Conservation (phyloP, 2,329 filamentous ascomycete species). For the Cladosporium sp. region DNA sequence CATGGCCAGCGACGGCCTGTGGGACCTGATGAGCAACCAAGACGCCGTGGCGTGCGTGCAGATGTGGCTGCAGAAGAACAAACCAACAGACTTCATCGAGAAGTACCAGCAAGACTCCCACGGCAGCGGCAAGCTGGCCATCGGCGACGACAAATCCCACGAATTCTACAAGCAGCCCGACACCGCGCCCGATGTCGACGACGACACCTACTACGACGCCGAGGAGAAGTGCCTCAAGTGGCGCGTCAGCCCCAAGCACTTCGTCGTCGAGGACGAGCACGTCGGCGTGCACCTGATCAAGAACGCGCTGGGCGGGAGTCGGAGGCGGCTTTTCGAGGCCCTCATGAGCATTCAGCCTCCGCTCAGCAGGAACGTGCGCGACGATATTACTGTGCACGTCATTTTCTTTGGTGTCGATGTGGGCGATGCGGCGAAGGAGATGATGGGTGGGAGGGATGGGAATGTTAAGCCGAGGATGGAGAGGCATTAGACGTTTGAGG, state of each 20-base stretch:
- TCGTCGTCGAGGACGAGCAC: constrained; percentile 50
- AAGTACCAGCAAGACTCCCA: too few relatives aligned
- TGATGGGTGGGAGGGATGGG: neutral
- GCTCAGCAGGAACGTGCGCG: constrained; percentile 38
- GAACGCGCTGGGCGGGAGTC: constrained; percentile 50
- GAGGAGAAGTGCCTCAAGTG: constrained; percentile 37
- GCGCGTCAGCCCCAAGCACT: constrained; percentile 40
- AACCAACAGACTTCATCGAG: constrained; percentile 21
- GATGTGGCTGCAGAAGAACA: constrained; percentile 48
- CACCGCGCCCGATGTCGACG: constrained; percentile 24
- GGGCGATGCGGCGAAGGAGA: constrained; percentile 4
- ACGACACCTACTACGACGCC: constrained; percentile 33
- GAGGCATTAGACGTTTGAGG: too few relatives aligned
- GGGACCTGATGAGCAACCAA: constrained; percentile 36
- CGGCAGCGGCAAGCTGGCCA: neutral
- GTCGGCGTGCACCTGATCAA: constrained; percentile 49
- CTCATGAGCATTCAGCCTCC: constrained; percentile 35
- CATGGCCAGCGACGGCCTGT: constrained; percentile 64
- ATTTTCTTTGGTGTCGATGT: constrained; percentile 46
- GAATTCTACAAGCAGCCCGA: constrained; percentile 1
- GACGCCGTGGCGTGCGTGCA: constrained; percentile 43
- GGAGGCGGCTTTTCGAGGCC: constrained; percentile 37
- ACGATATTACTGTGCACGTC: constrained; percentile 52
- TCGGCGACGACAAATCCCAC: neutral
- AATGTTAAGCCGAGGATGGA: too few relatives aligned